Evolutionary conservation across 495 filamentous ascomycete species (phyloP).

Genomic region (Tuber borchii): DNA sequence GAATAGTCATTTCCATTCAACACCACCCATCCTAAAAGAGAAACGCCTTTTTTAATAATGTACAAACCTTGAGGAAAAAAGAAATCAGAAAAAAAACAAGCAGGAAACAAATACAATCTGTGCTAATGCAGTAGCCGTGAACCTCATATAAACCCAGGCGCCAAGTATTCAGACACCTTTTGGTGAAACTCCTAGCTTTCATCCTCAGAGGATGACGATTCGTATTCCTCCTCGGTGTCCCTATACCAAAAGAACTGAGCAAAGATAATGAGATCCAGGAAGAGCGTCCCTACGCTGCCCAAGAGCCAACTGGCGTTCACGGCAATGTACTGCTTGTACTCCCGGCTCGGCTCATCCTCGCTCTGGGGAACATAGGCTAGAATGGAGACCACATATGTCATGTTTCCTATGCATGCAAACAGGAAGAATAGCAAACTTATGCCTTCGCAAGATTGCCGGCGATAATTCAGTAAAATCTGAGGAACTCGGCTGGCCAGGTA

Average conservation of each 20-base stretch:
- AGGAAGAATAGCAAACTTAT: conserved; percentile 90
- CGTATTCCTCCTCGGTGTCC: conserved; percentile 33
- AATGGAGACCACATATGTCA: conserved; percentile 89
- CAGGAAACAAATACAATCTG: neutral
- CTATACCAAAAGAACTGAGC: conserved; percentile 84
- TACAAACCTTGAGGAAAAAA: neutral
- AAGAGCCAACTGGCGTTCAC: conserved; percentile 86
- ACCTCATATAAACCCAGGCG: neutral
- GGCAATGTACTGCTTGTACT: conserved; percentile 73
- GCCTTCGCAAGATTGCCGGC: conserved; percentile 82
- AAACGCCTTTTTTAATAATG: neutral
- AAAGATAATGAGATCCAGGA: conserved; percentile 80
- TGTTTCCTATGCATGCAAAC: conserved; percentile 89
- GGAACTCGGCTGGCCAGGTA: conserved; percentile 86
- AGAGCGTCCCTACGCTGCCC: conserved; percentile 78
- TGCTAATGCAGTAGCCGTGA: neutral
- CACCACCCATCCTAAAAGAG: neutral
- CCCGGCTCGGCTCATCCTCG: conserved; percentile 46
- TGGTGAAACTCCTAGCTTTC: neutral
- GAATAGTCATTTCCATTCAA: neutral
- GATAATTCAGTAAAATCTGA: conserved; percentile 82
- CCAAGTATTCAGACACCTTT: neutral
- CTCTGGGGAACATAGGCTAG: conserved; percentile 71
- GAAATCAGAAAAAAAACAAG: neutral
- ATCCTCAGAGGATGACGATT: conserved; percentile 25